Base-by-base conservation (phyloP, 352 stramenopile genomes). In the Globisporangium ultimum region DNA sequence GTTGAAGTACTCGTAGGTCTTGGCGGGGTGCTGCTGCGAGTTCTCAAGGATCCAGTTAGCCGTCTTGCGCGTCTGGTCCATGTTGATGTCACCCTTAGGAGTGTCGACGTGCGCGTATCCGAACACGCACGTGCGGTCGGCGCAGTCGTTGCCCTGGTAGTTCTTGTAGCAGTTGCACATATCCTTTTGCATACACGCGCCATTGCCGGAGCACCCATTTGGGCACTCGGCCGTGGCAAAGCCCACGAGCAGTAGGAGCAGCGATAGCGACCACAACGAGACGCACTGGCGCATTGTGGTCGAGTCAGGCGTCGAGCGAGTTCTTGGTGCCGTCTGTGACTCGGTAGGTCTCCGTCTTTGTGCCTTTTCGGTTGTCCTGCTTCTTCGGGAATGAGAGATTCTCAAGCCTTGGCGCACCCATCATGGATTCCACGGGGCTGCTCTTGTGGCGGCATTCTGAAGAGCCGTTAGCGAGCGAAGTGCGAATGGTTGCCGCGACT, bases 1-100 rank as follows among this genome's bases (percentile, higher is more conserved):
- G 58, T 77, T 76, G 55, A 87, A 88, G 70, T 81, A 89, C 64
- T 90, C 84, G 72, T 84, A 96, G 65, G 76, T 86, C 17, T 73
- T 71, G 40, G 58, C 63, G 0, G 88, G 87, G 28, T 71, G 67
- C 64, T 89, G 78, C 64, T 97, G 87, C 34, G 82, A 94, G 20
- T 87, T 73, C 17, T 42, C 53, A 45, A 95, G 78, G 38, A 95
- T 76, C 72, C 82, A 93, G 12, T 74, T 69, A 11, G 61, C 63
- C 11, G 74, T 64, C 2, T n/a, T 51, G 7, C 72, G 72, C 13
- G 46, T 11, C 36, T 77, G 59, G 34, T 93, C 84, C 69, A 96
- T 87, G 84, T 98, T 78, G 42, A 98, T 83, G 76, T 98, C 96
- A 11, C 96, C 96, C 58, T 89, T 92, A 21, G 93, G 93, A 18